Conservation (phyloP, 768 basidiomycete species). For the Pholiota microspora region DNA sequence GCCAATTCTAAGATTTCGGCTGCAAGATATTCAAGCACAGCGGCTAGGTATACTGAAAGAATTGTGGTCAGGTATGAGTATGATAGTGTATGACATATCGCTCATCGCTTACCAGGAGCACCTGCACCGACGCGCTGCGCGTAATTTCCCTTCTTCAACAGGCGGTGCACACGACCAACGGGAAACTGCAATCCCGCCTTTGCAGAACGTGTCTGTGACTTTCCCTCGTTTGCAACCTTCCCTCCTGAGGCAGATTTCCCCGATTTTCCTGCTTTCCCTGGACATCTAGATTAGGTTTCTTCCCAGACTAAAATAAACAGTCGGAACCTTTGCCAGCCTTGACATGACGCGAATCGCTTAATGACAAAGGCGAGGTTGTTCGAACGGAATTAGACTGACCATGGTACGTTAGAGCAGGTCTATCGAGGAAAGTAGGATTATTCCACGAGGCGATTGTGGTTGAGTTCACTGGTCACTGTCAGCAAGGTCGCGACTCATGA, state of each 20-base stretch:
- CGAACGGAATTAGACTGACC: neutral
- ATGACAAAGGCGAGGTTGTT: no score
- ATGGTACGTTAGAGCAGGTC: no score
- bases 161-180: slow-evolving; percentile 91
- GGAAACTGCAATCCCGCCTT: slow-evolving; percentile 84
- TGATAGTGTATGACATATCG: neutral
- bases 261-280: slow-evolving; percentile 35
- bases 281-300: neutral
- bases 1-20: slow-evolving; percentile 94
- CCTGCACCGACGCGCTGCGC: slow-evolving; percentile 86
- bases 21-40: slow-evolving; percentile 89
- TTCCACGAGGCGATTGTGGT: no score
- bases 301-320: no score
- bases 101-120: slow-evolving; percentile 61
- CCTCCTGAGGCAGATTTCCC: slow-evolving; percentile 74
- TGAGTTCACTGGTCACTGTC: no score
- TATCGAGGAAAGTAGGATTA: no score
- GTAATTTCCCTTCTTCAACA: slow-evolving; percentile 84
- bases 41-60: slow-evolving; percentile 78
- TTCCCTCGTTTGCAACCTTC: slow-evolving; percentile 52
- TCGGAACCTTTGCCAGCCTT: no score
- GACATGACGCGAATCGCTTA: no score
- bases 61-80: neutral
- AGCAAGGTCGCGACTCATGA: no score
- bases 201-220: slow-evolving; percentile 68